These are phyloP conservation scores for Rheum nobile DNA, from an alignment of 148 eudicot species.

Conservation along the genomic window DNA sequence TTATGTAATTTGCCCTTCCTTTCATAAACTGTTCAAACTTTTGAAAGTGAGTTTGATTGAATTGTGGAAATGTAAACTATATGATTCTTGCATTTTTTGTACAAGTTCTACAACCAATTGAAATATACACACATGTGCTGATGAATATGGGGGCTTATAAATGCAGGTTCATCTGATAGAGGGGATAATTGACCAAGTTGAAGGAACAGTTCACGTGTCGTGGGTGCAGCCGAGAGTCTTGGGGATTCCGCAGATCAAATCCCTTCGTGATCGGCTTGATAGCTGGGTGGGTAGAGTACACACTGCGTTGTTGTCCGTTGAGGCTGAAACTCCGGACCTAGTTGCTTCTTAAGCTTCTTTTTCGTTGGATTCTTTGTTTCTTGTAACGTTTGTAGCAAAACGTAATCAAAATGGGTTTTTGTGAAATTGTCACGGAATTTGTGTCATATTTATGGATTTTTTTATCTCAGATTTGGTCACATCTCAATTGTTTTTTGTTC, in stretches of 20 bases:
- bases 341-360: conserved; percentile 36
- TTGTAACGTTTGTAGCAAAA: conserved; percentile 16
- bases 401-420: not conserved
- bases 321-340: conserved; percentile 92
- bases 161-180: conserved; percentile 94
- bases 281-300: conserved; percentile 85
- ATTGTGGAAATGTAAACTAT: not conserved
- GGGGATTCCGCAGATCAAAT: conserved; percentile 67
- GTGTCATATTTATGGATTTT: not conserved
- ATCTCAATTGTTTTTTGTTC: not conserved
- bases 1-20: too few relatives aligned
- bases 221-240: conserved; percentile 99
- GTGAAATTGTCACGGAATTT: not conserved
- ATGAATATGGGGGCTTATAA: not conserved
- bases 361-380: conserved; percentile 1
- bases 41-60: not conserved
- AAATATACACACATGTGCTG: not conserved
- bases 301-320: conserved; percentile 76
- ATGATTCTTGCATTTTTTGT: not conserved
- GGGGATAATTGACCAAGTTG: conserved; percentile 93
- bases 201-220: conserved; percentile 80
- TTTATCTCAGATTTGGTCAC: not conserved
- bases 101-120: not conserved
- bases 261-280: conserved; percentile 71
- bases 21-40: not conserved